Conservation (phyloP, 1,139 yeast species). For the Pneumocystis murina region DNA sequence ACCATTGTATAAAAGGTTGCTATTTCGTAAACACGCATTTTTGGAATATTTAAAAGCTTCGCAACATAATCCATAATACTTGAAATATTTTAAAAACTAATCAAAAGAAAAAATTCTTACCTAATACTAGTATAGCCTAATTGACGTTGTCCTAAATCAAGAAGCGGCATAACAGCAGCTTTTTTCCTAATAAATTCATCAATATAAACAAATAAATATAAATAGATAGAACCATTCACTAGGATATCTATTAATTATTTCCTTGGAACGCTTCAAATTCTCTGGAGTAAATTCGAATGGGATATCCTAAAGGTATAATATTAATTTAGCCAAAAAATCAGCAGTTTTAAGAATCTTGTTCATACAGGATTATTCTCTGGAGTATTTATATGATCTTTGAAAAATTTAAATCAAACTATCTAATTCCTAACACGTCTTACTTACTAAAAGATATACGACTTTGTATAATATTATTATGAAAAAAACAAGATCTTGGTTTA, state of each 20-base stretch:
- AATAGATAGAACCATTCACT: neutral
- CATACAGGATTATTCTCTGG: slow-evolving; percentile 44
- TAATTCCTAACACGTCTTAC: neutral
- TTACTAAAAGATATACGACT: neutral
- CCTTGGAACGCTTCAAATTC: slow-evolving; percentile 54
- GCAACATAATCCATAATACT: slow-evolving; percentile 89
- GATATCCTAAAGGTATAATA: slow-evolving; percentile 20
- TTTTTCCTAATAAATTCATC: slow-evolving; percentile 54
- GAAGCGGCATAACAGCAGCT: slow-evolving; percentile 76
- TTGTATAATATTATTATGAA: neutral
- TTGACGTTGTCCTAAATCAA: slow-evolving; percentile 82
- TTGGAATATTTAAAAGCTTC: slow-evolving; percentile 72
- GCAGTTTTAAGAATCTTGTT: neutral
- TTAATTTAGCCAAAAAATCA: neutral
- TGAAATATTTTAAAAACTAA: neutral
- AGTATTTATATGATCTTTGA: slow-evolving; percentile 44
- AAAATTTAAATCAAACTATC: neutral
- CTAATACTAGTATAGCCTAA: slow-evolving; percentile 68
- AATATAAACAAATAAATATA: neutral
- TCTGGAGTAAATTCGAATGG: slow-evolving; percentile 66
- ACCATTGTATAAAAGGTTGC: slow-evolving; percentile 83
- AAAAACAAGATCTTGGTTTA: neutral
- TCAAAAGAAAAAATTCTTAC: neutral
- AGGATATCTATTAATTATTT: slow-evolving; percentile 52
- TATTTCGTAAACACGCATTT: slow-evolving; percentile 82